Evolutionary conservation across 257 asterid species (phyloP), one percentile per base, ranked within the genome.

Genomic region (Parsonsia alboflavescens): DNA sequence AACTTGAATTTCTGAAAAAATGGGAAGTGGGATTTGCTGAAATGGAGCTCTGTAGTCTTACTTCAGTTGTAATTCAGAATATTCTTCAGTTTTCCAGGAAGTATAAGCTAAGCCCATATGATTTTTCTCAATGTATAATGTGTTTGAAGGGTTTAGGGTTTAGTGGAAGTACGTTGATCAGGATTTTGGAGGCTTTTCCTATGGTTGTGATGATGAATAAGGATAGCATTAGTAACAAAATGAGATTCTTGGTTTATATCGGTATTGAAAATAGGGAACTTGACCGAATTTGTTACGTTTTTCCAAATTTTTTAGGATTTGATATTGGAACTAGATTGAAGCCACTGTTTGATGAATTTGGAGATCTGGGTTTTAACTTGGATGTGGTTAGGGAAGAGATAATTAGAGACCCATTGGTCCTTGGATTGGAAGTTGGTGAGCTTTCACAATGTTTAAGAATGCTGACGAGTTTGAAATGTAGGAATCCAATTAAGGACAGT

Each of bases 391-490:
- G 75, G 84, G 81, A 80, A 68, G 93, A 92, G 81, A 78, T 86
- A 52, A 56, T 84, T 16, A 79, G 86, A 81, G 84, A 94, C 54
- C 96, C 97, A 0, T 66, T 56, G 64, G 84, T 90, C 80, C 93
- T 94, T 75, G 91, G 89, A 33, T 59, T 92, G 75, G 97, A 92
- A 78, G 86, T 78, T 26, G 98, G 98, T 71, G 97, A 94, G 88
- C 80, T 92, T 76, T 85, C 92, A 0, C 85, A 87, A 54, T 91
- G 96, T 80, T 63, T 92, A 78, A 88, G 88, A 74, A 63, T 88
- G 83, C 76, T 92, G 67, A 84, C 86, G 82, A 86, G 82, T 61
- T 86, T 94, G 86, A 88, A 86, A 81, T 92, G 97, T 77, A 82
- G 97, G 80, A 76, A 6, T 21, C 77, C 87, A 11, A 81, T 88